Evolutionary conservation across 345 rosid species (phyloP).

Genomic region (Euphorbia peplus): DNA sequence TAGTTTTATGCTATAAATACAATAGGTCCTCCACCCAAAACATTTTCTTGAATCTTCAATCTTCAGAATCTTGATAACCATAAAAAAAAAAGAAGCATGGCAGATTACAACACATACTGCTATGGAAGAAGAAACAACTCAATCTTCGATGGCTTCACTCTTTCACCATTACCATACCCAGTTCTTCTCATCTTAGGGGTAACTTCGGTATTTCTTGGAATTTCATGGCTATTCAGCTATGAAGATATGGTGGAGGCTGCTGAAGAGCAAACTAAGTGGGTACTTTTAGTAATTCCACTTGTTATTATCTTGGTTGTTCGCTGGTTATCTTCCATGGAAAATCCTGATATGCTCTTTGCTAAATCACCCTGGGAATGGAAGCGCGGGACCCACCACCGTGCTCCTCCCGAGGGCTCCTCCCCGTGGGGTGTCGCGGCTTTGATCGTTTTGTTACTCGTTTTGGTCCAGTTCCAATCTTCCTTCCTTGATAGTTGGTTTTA

Average conservation of each 20-base stretch:
- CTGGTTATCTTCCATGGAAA: constrained; percentile 66
- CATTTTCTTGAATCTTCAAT: background rate
- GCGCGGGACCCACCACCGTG: constrained; percentile 35
- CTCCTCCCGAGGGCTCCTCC: constrained; percentile 66
- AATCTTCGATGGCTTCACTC: constrained; percentile 60
- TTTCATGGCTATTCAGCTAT: constrained; percentile 60
- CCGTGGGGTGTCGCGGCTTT: constrained; percentile 96
- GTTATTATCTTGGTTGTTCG: constrained; percentile 49
- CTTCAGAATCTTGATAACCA: background rate
- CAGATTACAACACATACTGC: constrained; percentile 10
- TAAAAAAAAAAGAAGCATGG: background rate
- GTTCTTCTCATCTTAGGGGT: constrained; percentile 72
- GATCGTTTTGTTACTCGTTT: constrained; percentile 62
- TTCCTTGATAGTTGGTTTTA: constrained; percentile 62
- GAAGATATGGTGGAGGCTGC: constrained; percentile 56
- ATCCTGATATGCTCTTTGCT: constrained; percentile 40
- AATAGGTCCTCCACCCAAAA: too few species aligned
- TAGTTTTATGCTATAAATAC: too few species aligned
- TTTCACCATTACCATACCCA: constrained; percentile 82
- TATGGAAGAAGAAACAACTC: constrained; percentile 43
- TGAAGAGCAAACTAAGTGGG: constrained; percentile 50
- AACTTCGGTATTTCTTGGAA: constrained; percentile 47
- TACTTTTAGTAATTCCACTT: constrained; percentile 57
- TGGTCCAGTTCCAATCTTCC: constrained; percentile 68
- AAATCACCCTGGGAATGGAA: constrained; percentile 56